phyloP scores from a whole-genome alignment of 768 basidiomycete genomes.

The Hirschioporus abietinus region DNA sequence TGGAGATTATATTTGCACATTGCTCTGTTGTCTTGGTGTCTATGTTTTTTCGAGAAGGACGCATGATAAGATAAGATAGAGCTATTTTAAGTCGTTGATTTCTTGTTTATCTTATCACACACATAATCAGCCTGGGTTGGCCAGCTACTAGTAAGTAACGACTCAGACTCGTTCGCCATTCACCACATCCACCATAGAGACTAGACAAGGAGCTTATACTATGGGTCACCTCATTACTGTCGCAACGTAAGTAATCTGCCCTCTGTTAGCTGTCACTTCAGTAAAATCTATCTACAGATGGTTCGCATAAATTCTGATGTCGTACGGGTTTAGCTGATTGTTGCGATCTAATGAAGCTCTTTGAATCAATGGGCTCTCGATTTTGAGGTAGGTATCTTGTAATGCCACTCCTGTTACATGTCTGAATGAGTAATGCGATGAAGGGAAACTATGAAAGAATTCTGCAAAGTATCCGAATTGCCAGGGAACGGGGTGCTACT shows the following conservation, averaged over 20 bases:
- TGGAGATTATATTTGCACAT: no score
- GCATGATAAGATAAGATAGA: no score
- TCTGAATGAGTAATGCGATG: background rate
- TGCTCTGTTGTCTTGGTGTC: no score
- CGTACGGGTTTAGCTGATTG: background rate
- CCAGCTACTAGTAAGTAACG: no score
- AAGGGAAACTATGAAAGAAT: slow-evolving; percentile 95
- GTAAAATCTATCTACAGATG: slow-evolving; percentile 14
- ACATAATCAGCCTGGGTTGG: no score
- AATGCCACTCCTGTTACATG: background rate
- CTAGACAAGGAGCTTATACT: background rate
- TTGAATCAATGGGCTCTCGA: slow-evolving; percentile 98
- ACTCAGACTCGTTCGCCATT: background rate
- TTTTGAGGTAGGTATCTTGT: slow-evolving; percentile 60
- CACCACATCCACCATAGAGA: background rate
- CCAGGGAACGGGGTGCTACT: slow-evolving; percentile 83
- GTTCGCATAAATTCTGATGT: slow-evolving; percentile 17
- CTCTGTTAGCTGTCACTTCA: background rate
- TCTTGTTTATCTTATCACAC: no score
- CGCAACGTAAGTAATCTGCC: slow-evolving; percentile 60
- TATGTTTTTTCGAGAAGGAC: no score
- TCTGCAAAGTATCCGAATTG: slow-evolving; percentile 77
- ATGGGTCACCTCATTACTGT: slow-evolving; percentile 88
- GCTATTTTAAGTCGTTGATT: no score
- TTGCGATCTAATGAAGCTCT: slow-evolving; percentile 44